Evolutionary conservation across 1,284 basidiomycete genomes (phyloP).

Genomic region (Neonothopanus nambi): DNA sequence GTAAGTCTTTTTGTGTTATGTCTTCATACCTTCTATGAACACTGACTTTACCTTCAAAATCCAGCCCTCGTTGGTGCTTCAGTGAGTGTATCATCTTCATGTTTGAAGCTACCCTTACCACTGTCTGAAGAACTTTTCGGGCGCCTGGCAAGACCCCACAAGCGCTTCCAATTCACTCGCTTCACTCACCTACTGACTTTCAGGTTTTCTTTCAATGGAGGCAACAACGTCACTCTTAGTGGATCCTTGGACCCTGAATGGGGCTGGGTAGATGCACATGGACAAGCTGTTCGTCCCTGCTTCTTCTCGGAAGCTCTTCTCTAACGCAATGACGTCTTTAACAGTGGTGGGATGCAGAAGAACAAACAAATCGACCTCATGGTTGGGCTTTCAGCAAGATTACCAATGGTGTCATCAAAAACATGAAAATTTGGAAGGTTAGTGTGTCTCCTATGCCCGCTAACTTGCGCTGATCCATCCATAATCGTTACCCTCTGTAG

Average conservation of each 20-base stretch:
- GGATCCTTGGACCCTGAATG: constrained; percentile 53
- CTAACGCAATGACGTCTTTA: background rate
- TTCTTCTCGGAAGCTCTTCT: background rate
- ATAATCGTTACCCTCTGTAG: constrained; percentile 26
- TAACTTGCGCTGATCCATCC: background rate
- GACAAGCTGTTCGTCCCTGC: constrained; percentile 45
- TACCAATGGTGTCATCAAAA: constrained; percentile 49
- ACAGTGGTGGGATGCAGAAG: constrained; percentile 61
- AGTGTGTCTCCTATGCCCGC: too few species aligned
- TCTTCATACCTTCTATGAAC: background rate
- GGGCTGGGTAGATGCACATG: constrained; percentile 64
- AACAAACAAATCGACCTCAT: constrained; percentile 57
- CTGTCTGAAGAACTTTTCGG: constrained; percentile 41
- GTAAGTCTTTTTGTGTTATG: constrained; percentile 26
- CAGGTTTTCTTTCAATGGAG: constrained; percentile 54
- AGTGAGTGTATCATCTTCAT: constrained; percentile 29
- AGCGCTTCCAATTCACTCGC: background rate
- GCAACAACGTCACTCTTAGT: constrained; percentile 57
- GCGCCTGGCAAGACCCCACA: constrained; percentile 42
- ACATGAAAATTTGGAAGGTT: constrained; percentile 67
- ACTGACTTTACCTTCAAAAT: background rate
- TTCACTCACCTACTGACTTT: constrained; percentile 3
- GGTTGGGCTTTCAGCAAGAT: constrained; percentile 56
- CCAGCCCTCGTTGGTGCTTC: constrained; percentile 44
- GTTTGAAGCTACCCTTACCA: background rate